These are phyloP conservation scores for Petunia axillaris DNA, from an alignment of 257 asterid genomes.

Conservation along the genomic window DNA sequence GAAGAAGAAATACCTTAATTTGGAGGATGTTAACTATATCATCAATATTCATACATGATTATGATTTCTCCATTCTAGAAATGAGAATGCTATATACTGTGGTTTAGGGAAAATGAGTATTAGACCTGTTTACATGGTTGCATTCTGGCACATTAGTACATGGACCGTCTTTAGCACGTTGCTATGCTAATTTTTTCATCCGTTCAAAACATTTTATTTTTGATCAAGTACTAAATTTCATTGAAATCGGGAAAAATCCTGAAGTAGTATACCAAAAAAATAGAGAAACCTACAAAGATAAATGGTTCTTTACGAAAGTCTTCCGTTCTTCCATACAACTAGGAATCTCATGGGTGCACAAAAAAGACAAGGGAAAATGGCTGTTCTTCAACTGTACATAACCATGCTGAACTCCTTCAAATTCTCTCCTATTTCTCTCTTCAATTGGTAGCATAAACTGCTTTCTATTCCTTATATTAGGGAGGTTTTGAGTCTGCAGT, in stretches of 20 bases:
- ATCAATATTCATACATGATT: conserved; percentile 11
- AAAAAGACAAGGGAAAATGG: too few species aligned
- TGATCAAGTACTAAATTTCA: too few species aligned
- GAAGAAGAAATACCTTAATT: conserved; percentile 7
- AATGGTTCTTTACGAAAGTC: too few species aligned
- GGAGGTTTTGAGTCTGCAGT: background rate
- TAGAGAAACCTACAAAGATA: too few species aligned
- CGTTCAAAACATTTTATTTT: background rate
- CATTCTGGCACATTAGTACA: background rate
- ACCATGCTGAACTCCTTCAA: too few species aligned
- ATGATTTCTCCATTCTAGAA: conserved; percentile 11
- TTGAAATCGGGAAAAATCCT: too few species aligned
- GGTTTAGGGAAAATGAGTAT: background rate
- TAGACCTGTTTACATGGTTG: conserved; percentile 12
- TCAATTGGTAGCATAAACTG: conserved; percentile 16
- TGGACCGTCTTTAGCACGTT: background rate
- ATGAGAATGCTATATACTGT: background rate
- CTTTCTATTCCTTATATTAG: background rate
- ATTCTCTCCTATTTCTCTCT: too few species aligned
- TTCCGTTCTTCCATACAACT: too few species aligned
- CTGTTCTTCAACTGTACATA: too few species aligned
- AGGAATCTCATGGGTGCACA: too few species aligned
- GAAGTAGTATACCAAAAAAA: too few species aligned
- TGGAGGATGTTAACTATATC: conserved; percentile 10
- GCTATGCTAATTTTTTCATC: background rate